These are phyloP conservation scores for Linaria vulgaris DNA, from an alignment of 257 asterid species.

Conservation along the genomic window DNA sequence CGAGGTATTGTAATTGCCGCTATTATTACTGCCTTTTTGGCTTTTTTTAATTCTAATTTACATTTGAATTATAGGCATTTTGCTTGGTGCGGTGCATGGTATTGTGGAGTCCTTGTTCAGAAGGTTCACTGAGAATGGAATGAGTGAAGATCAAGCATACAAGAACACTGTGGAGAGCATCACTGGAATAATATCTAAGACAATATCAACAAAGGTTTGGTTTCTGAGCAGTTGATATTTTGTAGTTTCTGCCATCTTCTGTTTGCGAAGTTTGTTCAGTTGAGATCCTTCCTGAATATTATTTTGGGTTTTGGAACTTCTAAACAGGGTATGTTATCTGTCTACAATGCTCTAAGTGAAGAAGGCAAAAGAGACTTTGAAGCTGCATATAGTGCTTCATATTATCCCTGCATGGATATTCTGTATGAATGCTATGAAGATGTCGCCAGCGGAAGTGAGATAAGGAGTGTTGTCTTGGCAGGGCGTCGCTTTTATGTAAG, in stretches of 20 bases:
- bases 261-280: slow-evolving; percentile 3
- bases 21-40: not conserved
- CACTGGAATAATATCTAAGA: slow-evolving; percentile 79
- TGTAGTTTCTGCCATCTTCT: not conserved
- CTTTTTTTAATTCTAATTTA: slow-evolving; percentile 17
- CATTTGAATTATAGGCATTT: slow-evolving; percentile 54
- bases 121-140: slow-evolving; percentile 91
- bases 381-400: slow-evolving; percentile 86
- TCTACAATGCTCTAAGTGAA: slow-evolving; percentile 68
- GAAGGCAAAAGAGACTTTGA: slow-evolving; percentile 85
- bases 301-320: slow-evolving; percentile 5
- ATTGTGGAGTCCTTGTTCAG: slow-evolving; percentile 88
- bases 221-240: not conserved
- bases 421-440: slow-evolving; percentile 95
- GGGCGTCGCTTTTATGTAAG: slow-evolving; percentile 93
- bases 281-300: slow-evolving; percentile 7
- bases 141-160: slow-evolving; percentile 89
- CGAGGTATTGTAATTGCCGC: slow-evolving; percentile 51
- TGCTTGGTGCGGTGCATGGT: slow-evolving; percentile 98
- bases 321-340: slow-evolving; percentile 91
- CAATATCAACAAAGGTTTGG: slow-evolving; percentile 87
- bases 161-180: slow-evolving; percentile 91
- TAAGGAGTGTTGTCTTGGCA: slow-evolving; percentile 92
- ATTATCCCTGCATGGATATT: slow-evolving; percentile 97
- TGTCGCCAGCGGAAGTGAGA: slow-evolving; percentile 92